Percentiles rank a stretch among this genome's conserved stretches.
phyloP scores from a whole-genome alignment of 1,139 yeast genomes.

The Casaregolazyma suthepensis region DNA sequence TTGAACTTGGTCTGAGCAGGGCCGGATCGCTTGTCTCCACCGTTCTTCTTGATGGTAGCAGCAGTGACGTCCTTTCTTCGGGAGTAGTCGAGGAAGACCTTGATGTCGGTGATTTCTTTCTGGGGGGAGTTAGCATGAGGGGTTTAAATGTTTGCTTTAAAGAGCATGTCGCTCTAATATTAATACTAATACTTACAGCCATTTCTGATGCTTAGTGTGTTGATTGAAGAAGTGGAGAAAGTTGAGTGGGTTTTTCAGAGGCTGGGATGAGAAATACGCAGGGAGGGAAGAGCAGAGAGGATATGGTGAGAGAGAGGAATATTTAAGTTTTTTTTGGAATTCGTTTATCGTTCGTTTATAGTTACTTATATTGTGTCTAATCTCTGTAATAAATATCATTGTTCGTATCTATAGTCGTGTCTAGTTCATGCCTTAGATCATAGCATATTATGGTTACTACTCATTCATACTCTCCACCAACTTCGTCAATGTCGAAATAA shows the following conservation, averaged over 20 bases:
- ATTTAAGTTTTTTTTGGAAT: no score
- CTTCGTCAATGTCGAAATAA: conserved; percentile 31
- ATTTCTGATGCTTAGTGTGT: conserved; percentile 13
- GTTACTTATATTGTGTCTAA: no score
- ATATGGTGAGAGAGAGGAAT: neutral
- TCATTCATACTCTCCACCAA: neutral
- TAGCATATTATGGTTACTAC: no score
- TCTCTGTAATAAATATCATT: no score
- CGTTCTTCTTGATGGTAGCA: conserved; percentile 65
- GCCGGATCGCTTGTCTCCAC: conserved; percentile 85
- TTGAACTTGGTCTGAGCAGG: conserved; percentile 97
- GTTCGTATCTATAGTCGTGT: no score
- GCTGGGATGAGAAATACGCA: neutral
- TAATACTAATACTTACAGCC: conserved; percentile 23
- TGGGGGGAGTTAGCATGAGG: conserved; percentile 8
- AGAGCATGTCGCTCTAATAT: no score
- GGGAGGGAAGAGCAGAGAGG: no score
- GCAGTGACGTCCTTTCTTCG: conserved; percentile 92
- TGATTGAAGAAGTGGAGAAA: conserved; percentile 9
- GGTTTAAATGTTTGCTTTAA: neutral
- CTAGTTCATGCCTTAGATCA: no score
- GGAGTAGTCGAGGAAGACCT: conserved; percentile 96
- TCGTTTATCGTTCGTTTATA: no score
- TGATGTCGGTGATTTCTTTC: conserved; percentile 87
- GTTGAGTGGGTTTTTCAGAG: conserved; percentile 8